Evolutionary conservation across 2,329 filamentous ascomycete genomes (phyloP), one percentile per base, ranked within the genome.

Genomic region (Scopulariopsis brevicaulis): DNA sequence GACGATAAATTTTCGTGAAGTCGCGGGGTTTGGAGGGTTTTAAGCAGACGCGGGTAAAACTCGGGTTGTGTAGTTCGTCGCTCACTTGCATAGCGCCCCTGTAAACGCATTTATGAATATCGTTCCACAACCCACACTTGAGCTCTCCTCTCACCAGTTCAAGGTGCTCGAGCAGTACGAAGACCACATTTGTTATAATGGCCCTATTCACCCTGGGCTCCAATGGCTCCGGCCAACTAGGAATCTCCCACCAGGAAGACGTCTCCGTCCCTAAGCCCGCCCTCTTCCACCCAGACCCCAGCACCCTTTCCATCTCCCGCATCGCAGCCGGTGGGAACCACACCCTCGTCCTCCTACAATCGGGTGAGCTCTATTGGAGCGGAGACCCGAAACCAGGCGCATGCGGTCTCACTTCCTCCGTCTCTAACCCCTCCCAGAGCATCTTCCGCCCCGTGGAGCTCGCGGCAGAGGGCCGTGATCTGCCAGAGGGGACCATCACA

Each of bases 261-360:
- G 82, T 89, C 54, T 86, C 85, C 1, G 74, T 81, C 0, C 86
- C 87, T 1, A 82, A 85, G 61, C 75, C 73, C 61, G 84, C 82
- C 62, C 64, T 79, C n/a, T 87, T 89, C 68, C 67, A 74, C 6
- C 69, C 73, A 2, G 67, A 69, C 15, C 65, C 67, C 55, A 67
- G 71, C 40, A 63, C 65, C 32, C 67, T 73, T 15, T 65, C 68
- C 18, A 68, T 78, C 58, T 63, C 67, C 56, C 69, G 68, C 50
- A 68, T 79, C 11, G 73, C 73, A 22, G 77, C 89, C 8, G 93
- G 93, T 4, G 92, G 92, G 1, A 96, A 96, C 66, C 93, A 96
- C 69, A 95, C 90, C 0, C 72, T 96, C 4, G 68, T 96, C 11
- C 74, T 91, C 12, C 82, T 80, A n/a, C 66, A 74, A 4, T 67